Evolutionary conservation across 1,284 basidiomycete species (phyloP).

Genomic region (Exsudoporus floridanus): DNA sequence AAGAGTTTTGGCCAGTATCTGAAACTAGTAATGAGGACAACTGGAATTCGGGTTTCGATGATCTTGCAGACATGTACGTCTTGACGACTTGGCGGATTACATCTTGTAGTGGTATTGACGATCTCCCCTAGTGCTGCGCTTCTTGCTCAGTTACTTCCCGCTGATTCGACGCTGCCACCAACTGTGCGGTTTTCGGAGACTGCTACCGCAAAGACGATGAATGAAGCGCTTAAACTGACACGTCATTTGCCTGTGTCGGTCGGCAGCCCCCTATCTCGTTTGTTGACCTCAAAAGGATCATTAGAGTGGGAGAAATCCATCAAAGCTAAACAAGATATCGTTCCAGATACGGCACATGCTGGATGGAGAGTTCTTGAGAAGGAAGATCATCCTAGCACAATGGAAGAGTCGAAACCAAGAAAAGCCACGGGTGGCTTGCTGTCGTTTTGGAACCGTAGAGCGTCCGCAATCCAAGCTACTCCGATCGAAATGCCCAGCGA

Average conservation of each 20-base stretch:
- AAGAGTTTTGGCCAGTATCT: conserved; percentile 48
- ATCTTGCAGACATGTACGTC: conserved; percentile 58
- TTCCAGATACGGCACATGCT: conserved; percentile 52
- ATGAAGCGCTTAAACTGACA: conserved; percentile 59
- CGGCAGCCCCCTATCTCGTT: conserved; percentile 61
- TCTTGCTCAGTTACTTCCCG: conserved; percentile 43
- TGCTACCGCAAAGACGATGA: conserved; percentile 54
- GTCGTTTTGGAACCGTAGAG: conserved; percentile 63
- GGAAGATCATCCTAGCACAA: conserved; percentile 29
- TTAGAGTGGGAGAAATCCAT: conserved; percentile 70
- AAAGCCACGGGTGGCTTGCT: conserved; percentile 56
- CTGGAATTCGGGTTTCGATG: conserved; percentile 45
- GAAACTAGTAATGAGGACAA: conserved; percentile 26
- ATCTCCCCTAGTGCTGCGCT: conserved; percentile 27
- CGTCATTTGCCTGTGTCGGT: conserved; percentile 53
- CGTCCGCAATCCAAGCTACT: conserved; percentile 22
- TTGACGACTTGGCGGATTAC: background rate
- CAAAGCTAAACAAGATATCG: conserved; percentile 49
- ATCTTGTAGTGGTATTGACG: conserved; percentile 4
- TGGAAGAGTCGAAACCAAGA: conserved; percentile 43
- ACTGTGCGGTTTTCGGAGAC: conserved; percentile 52
- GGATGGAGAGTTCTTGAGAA: conserved; percentile 67
- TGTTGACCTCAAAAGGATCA: conserved; percentile 65
- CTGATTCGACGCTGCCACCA: conserved; percentile 43
- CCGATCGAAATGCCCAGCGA: conserved; percentile 16